Base-by-base conservation (phyloP, 2,329 filamentous ascomycete species). In the Monilinia polystroma region DNA sequence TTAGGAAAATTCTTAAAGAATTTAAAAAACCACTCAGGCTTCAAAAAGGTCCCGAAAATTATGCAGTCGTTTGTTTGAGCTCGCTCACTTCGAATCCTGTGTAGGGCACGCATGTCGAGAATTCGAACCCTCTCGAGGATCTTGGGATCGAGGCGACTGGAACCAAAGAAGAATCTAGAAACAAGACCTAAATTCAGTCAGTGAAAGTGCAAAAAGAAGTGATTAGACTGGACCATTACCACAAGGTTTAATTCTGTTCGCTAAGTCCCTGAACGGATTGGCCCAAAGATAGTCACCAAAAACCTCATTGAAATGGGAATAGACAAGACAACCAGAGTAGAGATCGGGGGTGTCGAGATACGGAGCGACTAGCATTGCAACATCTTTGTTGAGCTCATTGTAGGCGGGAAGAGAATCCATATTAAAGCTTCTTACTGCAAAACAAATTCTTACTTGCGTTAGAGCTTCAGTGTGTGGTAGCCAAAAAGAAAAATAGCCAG, bases 101-200 rank as follows among this genome's bases (percentile, higher is more conserved):
- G n/a, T 4, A 66, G 32, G 26, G 43, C 41, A 38, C 57, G 57
- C n/a, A 66, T 20, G 23, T 66, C 65, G 10, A 66, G 53, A 20
- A 64, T 52, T 20, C 38, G 26, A 23, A 66, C 65, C 26, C 49
- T 53, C 23, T 51, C 43, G 18, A 53, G 56, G 83, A 78, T 72
- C 43, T 68, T 29, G 53, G n/a, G 26, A 52, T 59, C 18, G 23
- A 12, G 47, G 11, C 11, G 16, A 1, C 32, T 47, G 10, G 64
- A 51, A 11, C 26, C 18, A 41, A 29, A 16, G 26, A 66, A 62
- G 56, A 66, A 66, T 4, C 6, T n/a, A 14, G 49, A 12, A 29
- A 62, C 56, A 26, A 45, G 4, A 26, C 38, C 64, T 66, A 2
- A 12, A 11, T 45, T 7, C 10, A 23, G 35, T 66, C 16, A 66